Evolutionary conservation across 306 rosid genomes (phyloP), one percentile per base, ranked within the genome.

Genomic region (Dalbergia cultrata): DNA sequence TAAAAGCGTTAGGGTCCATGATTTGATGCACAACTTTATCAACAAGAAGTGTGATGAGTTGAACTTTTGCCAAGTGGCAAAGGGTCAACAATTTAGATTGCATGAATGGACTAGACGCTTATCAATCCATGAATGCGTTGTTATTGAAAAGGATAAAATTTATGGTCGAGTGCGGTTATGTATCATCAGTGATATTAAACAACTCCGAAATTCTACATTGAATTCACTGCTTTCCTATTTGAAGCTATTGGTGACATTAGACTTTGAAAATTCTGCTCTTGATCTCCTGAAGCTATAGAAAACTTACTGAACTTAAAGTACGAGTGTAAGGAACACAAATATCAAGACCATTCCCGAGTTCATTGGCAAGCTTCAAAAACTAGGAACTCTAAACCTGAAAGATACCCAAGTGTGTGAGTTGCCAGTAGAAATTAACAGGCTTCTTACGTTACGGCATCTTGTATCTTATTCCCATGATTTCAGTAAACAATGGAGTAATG

Each of bases 201-300:
- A 63, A 3, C 11, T 64, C 4, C 53, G 50, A 37, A 5, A 44
- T 7, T 10, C 17, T 16, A n/a, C 61, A 3, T 8, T 31, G 43
- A 12, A 11, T 4, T 3, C 34, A 21, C 17, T 76, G 7, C 9
- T 50, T 2, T 70, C 78, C 7, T 11, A 47, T 35, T 83, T 58
- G 45, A 73, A 74, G 64, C 43, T 73, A 3, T 45, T 83, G n/a
- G 61, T 16, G 10, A 39, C 62, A 13, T 22, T 83, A 7, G 80
- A 73, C 44, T 19, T 83, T 2, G 57, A 78, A 67, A 17, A 67
- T 72, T 22, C 45, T 2, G 72, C 78, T 0, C 21, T 83, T 22
- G 17, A 14, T 14, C 6, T 11, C 80, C 76, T n/a, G 6, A 16
- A 41, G 72, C 59, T 2, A 3, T 78, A 13, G 49, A 47, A 16